phyloP scores from a whole-genome alignment of 768 basidiomycete genomes.

The Grammothele lineata region DNA sequence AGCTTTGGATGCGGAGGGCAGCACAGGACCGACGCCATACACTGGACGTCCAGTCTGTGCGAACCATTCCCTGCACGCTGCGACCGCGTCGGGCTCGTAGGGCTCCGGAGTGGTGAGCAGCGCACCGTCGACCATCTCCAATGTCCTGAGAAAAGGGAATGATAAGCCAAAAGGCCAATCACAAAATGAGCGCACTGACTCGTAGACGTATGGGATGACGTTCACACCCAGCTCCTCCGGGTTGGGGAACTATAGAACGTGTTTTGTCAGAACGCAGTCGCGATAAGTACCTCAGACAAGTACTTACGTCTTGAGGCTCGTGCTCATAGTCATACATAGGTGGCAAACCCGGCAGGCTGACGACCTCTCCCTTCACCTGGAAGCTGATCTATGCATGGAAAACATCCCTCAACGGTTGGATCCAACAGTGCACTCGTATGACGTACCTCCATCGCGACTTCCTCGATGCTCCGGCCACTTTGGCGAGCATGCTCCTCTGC shows the following conservation, averaged over 20 bases:
- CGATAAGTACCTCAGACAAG: no score
- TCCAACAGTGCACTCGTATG: background rate
- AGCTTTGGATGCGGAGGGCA: conserved; percentile 1
- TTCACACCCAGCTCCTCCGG: no score
- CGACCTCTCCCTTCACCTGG: conserved; percentile 1
- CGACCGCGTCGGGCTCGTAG: conserved; percentile 17
- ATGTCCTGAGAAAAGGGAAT: no score
- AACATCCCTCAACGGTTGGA: background rate
- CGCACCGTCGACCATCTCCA: conserved; percentile 19
- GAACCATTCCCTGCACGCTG: conserved; percentile 11
- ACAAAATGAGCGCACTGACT: no score
- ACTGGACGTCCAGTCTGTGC: conserved; percentile 9
- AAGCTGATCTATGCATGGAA: conserved; percentile 2
- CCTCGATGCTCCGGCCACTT: background rate
- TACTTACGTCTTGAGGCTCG: conserved; percentile 15
- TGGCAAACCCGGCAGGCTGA: conserved; percentile 17
- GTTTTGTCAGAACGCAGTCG: no score
- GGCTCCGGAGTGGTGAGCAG: conserved; percentile 11
- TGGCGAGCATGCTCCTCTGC: conserved; percentile 2
- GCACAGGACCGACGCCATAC: conserved; percentile 16
- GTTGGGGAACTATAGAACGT: no score
- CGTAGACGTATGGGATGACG: no score
- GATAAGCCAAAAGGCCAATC: no score
- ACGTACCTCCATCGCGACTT: conserved; percentile 4
- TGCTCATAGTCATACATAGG: conserved; percentile 21